Base-by-base conservation (phyloP, 2,329 filamentous ascomycete genomes). In the Stagonosporopsis rhizophila region DNA sequence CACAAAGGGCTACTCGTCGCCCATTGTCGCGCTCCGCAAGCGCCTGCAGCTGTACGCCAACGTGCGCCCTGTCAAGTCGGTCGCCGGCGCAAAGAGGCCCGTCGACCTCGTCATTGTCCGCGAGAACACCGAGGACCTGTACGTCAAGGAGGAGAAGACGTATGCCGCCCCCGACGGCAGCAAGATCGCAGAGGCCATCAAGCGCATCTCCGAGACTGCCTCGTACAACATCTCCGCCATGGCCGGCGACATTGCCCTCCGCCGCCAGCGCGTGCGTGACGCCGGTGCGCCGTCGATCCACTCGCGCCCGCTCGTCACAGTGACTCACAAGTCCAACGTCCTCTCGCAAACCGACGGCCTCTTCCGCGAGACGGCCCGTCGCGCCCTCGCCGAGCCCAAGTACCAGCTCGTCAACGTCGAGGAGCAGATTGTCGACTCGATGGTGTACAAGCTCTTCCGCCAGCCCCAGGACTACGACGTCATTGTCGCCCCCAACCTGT, bases 391-490 rank as follows among this genome's bases (percentile, higher is more conserved):
- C 25, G 82, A 83, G 47, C 66, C 84, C 12, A 83, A 81, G 64
- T 97, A 91, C 81, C 78, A 79, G 58, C 52, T 60, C 14, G 81
- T 96, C 50, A 79, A 80, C 38, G 83, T 97, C 51, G 95, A 98
- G 79, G 95, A 98, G 83, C 95, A 99, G 82, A 99, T 99, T 68
- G 94, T 99, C 61, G 95, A 99, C 80, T 94, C 89, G 60, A 99
- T 99, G 95, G 92, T 98, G 56, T 98, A 98, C 87, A 98, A 98
- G 83, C 89, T 99, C 54, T 98, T 98, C 87, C 91, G 94, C 60
- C 92, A 98, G 79, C 95, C 95, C 39, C 85, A 89, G 72, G 89
- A 89, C 73, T 99, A 98, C 86, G 95, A 99, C 77, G 94, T 98
- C 65, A 96, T 99, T 68, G 95, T 99, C 42, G 95, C 94, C 8